phyloP scores from a whole-genome alignment of 805 yeast genomes.

The Debaryomyces tyrocola region DNA sequence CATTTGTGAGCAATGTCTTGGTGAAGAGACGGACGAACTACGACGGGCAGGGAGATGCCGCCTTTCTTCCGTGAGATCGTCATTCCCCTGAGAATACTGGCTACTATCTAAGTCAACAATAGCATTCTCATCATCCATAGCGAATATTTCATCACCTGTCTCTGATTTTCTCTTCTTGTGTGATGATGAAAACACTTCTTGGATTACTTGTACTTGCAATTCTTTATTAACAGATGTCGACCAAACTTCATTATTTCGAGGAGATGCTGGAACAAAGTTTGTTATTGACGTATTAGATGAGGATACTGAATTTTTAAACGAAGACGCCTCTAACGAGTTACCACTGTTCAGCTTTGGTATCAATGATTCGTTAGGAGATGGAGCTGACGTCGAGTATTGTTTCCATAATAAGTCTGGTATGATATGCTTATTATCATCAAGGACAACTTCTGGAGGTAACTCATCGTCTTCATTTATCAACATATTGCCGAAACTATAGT shows the following conservation, averaged over 20 bases:
- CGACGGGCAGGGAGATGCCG: background rate
- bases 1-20: slow-evolving; percentile 14
- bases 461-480: slow-evolving; percentile 19
- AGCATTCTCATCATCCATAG: slow-evolving; percentile 39
- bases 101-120: slow-evolving; percentile 4
- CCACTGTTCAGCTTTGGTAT: background rate
- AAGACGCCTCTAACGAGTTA: background rate
- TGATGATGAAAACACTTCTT: slow-evolving; percentile 36
- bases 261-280: background rate
- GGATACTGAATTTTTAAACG: background rate
- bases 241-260: slow-evolving; percentile 14
- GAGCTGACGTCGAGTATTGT: slow-evolving; percentile 47
- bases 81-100: slow-evolving; percentile 5
- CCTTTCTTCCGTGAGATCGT: background rate
- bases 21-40: slow-evolving; percentile 4
- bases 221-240: slow-evolving; percentile 38
- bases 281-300: background rate
- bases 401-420: slow-evolving; percentile 79
- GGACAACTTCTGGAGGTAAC: slow-evolving; percentile 74
- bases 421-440: slow-evolving; percentile 90
- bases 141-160: slow-evolving; percentile 36
- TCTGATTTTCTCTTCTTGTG: slow-evolving; percentile 2
- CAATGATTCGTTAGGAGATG: slow-evolving; percentile 13
- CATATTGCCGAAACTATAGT: background rate
- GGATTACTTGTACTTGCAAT: slow-evolving; percentile 38